Conservation (phyloP, 495 filamentous ascomycete genomes). For the Neurospora sp. region DNA sequence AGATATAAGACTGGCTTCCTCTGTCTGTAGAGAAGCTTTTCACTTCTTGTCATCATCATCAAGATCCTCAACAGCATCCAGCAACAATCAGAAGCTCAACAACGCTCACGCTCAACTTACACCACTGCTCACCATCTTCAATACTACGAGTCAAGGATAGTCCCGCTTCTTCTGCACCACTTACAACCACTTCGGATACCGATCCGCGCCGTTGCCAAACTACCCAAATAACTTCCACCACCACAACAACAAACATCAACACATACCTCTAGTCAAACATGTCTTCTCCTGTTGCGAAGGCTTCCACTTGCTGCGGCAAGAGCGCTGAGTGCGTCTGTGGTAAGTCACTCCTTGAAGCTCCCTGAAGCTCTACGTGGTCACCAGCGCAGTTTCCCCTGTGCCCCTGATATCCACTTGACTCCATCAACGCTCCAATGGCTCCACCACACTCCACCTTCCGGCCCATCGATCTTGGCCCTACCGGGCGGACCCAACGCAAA, state of each 20-base stretch:
- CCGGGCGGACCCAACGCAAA: background rate
- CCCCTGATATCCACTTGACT: background rate
- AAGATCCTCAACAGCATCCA: background rate
- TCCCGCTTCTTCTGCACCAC: background rate
- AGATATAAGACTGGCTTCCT: background rate
- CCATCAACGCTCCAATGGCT: background rate
- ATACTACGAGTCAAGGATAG: background rate
- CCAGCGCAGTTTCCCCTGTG: background rate
- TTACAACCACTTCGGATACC: background rate
- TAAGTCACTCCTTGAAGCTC: conserved; percentile 15
- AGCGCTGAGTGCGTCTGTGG: conserved; percentile 40
- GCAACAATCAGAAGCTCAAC: background rate
- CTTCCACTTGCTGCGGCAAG: conserved; percentile 43
- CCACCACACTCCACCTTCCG: background rate
- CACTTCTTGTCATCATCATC: background rate
- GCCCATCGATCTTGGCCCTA: background rate
- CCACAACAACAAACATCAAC: background rate
- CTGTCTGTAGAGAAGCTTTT: background rate
- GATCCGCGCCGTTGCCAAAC: background rate
- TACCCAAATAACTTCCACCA: background rate
- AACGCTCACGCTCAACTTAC: background rate
- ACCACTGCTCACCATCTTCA: background rate
- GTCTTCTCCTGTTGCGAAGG: conserved; percentile 13
- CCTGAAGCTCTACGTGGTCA: background rate
- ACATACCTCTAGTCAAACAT: conserved; percentile 6